Conservation (phyloP, 2,329 filamentous ascomycete species). For the Fusarium sp. region DNA sequence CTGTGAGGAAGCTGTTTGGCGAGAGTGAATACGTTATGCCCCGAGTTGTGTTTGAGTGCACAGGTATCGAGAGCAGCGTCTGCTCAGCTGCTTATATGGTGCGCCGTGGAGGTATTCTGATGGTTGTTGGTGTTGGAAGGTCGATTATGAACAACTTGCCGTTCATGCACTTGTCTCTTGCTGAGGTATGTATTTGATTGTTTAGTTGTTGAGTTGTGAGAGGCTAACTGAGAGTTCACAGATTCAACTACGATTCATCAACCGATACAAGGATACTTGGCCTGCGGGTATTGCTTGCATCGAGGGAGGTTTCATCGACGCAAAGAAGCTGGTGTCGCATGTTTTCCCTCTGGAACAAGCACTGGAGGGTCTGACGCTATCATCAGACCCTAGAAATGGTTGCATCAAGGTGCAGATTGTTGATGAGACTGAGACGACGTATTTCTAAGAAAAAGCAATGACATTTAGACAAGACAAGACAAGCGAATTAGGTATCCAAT, state of each 20-base stretch:
- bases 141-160: slow-evolving; percentile 75
- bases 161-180: slow-evolving; percentile 76
- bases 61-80: slow-evolving; percentile 75
- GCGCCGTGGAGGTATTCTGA: slow-evolving; percentile 71
- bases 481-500: too few species aligned
- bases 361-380: slow-evolving; percentile 62
- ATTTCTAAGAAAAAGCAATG: slow-evolving; percentile 36
- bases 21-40: slow-evolving; percentile 70
- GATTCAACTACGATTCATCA: slow-evolving; percentile 79
- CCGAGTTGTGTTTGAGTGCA: slow-evolving; percentile 74
- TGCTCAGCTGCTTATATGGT: slow-evolving; percentile 71
- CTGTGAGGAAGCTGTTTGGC: slow-evolving; percentile 69
- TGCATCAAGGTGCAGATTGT: slow-evolving; percentile 57
- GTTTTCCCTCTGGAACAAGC: slow-evolving; percentile 74
- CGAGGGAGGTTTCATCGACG: slow-evolving; percentile 71
- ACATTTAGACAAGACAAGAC: too few species aligned
- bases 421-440: slow-evolving; percentile 49
- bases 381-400: slow-evolving; percentile 54
- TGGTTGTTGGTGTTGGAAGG: slow-evolving; percentile 76
- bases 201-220: neutral
- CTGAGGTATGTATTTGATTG: slow-evolving; percentile 62
- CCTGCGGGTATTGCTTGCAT: slow-evolving; percentile 75
- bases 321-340: slow-evolving; percentile 74
- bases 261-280: slow-evolving; percentile 80
- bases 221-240: slow-evolving; percentile 17